phyloP scores from a whole-genome alignment of 2,329 filamentous ascomycete species.

The Xylaria sp. region DNA sequence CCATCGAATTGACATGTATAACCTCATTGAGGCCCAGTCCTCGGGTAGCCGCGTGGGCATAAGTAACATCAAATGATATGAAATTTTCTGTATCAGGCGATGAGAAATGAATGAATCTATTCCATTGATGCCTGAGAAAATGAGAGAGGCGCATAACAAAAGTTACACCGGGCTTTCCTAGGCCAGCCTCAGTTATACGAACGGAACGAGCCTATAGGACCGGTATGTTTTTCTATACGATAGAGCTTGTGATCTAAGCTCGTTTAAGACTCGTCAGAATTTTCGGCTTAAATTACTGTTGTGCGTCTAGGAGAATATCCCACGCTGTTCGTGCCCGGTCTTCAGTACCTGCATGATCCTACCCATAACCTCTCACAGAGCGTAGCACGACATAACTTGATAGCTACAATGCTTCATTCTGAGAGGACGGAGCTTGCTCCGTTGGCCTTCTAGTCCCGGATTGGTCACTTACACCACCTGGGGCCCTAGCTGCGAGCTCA shows the following conservation, averaged over 20 bases:
- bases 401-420: constrained; percentile 12
- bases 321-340: background rate
- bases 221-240: background rate
- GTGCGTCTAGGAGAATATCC: background rate
- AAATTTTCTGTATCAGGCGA: constrained; percentile 10
- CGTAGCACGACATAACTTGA: constrained; percentile 21
- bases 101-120: background rate
- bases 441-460: background rate
- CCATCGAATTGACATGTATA: background rate
- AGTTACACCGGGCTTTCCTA: constrained; percentile 1
- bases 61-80: background rate
- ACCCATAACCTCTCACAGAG: background rate
- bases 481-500: background rate
- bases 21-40: background rate
- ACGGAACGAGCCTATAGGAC: background rate
- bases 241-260: background rate
- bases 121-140: constrained; percentile 21
- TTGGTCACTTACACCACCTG: background rate
- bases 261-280: background rate
- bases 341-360: constrained; percentile 26
- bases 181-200: background rate
- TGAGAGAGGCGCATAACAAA: background rate
- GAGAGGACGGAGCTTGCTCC: background rate
- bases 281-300: too few relatives aligned
- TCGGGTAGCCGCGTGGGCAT: constrained; percentile 10